Evolutionary conservation across 148 eudicot species (phyloP).

Genomic region (Rhododendron mucronatum): DNA sequence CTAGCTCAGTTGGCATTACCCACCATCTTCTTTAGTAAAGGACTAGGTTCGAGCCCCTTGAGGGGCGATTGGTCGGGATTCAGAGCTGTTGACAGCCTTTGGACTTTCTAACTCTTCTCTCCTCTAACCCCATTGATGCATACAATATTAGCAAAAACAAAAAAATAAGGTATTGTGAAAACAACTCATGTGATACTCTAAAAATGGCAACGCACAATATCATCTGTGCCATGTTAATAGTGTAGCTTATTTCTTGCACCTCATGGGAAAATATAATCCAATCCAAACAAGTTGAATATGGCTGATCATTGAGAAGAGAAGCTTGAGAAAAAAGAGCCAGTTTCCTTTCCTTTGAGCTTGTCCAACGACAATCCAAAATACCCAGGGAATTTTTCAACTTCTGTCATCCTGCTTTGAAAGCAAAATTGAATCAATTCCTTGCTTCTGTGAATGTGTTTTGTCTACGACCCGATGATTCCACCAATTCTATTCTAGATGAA

Average conservation of each 20-base stretch:
- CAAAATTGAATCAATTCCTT: conserved; percentile 3
- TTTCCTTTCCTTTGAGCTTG: neutral
- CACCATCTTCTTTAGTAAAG: too few relatives aligned
- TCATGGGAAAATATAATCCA: neutral
- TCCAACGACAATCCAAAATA: neutral
- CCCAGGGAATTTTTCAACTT: neutral
- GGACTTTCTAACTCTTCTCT: too few relatives aligned
- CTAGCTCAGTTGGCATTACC: too few relatives aligned
- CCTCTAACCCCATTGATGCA: too few relatives aligned
- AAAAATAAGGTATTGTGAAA: too few relatives aligned
- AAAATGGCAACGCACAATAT: neutral
- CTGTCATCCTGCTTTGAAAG: neutral
- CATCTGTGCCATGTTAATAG: neutral
- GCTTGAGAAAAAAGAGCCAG: neutral
- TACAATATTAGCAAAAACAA: too few relatives aligned
- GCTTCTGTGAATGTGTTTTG: neutral
- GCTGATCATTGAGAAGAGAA: neutral
- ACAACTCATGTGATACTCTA: neutral
- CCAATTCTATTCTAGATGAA: neutral
- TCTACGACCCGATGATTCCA: neutral
- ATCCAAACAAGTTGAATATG: neutral
- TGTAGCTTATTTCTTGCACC: neutral
- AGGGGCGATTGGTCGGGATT: too few relatives aligned
- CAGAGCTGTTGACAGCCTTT: too few relatives aligned
- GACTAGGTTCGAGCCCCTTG: too few relatives aligned